Conservation (phyloP, 75 land plant genomes). For the Cupressus sempervirens region DNA sequence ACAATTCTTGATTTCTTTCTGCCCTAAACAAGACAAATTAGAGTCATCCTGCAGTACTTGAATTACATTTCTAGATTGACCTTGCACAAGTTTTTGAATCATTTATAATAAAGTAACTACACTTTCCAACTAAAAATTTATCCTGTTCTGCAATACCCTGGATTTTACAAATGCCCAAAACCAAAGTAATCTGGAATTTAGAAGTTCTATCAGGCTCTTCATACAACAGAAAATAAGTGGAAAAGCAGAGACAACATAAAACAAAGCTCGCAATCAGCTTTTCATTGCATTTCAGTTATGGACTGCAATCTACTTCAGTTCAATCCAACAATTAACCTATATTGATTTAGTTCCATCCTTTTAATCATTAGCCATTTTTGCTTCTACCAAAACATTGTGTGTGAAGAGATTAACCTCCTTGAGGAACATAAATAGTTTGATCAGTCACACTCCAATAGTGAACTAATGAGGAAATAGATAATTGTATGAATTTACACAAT, state of each 20-base stretch:
- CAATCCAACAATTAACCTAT: not conserved
- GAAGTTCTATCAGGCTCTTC: not conserved
- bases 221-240: not conserved
- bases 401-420: not conserved
- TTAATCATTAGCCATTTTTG: not conserved
- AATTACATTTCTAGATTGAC: not conserved
- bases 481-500: too few species aligned
- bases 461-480: too few species aligned
- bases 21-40: not conserved
- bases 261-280: not conserved
- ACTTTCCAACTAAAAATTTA: not conserved
- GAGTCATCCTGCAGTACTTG: not conserved
- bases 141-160: not conserved
- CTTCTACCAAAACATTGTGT: not conserved
- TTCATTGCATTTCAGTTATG: not conserved
- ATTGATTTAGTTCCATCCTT: not conserved
- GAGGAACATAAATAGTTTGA: too few species aligned
- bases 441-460: too few species aligned
- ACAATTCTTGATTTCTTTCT: not conserved
- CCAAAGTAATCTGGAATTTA: not conserved
- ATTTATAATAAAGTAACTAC: not conserved
- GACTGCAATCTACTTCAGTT: not conserved
- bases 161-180: not conserved
- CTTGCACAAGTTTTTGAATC: not conserved
- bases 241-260: not conserved